These are phyloP conservation scores for Hagleromyces aurorensis DNA, from an alignment of 805 yeast genomes.

Conservation along the genomic window DNA sequence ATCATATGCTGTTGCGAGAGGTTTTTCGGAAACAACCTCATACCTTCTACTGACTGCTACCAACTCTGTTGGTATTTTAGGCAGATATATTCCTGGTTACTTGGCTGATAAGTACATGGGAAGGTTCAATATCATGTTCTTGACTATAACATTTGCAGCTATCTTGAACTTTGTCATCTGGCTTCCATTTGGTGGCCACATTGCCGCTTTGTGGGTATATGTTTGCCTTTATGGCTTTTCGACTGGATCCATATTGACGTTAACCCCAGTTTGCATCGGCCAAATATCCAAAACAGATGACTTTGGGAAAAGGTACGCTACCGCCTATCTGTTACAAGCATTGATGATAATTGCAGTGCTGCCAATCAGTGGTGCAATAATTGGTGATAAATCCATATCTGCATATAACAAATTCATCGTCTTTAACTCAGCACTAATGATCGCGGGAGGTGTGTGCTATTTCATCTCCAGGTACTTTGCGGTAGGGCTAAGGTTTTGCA, in stretches of 20 bases:
- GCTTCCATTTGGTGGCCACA: constrained; percentile 36
- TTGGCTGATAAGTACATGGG: constrained; percentile 41
- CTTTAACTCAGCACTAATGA: constrained; percentile 36
- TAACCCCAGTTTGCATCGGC: constrained; percentile 53
- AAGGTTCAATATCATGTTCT: constrained; percentile 43
- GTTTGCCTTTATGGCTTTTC: constrained; percentile 46
- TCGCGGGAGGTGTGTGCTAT: constrained; percentile 35
- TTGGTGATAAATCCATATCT: constrained; percentile 28
- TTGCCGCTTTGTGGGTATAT: constrained; percentile 37
- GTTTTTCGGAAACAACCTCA: constrained; percentile 37
- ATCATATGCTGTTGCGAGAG: constrained; percentile 44
- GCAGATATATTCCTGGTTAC: constrained; percentile 39
- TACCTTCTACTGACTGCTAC: constrained; percentile 41
- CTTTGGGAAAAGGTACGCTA: constrained; percentile 49
- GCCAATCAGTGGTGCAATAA: constrained; percentile 44
- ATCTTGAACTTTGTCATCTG: constrained; percentile 34
- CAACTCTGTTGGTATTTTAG: constrained; percentile 40
- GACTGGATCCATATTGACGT: constrained; percentile 47
- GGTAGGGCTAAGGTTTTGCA: constrained; percentile 36
- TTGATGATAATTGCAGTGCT: constrained; percentile 40
- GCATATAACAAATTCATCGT: constrained; percentile 39
- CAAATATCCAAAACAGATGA: constrained; percentile 48
- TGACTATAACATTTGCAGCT: constrained; percentile 31
- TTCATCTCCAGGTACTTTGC: constrained; percentile 33
- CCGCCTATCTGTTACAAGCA: constrained; percentile 52